These are phyloP conservation scores for Catharanthus roseus DNA, from an alignment of 257 asterid genomes.

Conservation along the genomic window DNA sequence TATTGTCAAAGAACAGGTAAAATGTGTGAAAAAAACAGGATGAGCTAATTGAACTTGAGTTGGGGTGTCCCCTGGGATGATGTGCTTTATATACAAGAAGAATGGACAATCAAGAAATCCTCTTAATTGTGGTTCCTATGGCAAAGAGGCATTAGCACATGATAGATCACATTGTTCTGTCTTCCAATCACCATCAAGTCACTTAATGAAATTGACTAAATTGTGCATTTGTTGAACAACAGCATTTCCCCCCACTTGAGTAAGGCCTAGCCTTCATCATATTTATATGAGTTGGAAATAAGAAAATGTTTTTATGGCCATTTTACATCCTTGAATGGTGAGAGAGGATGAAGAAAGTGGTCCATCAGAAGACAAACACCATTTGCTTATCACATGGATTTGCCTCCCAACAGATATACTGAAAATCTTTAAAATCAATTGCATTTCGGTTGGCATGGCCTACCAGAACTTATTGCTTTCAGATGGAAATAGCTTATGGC, in stretches of 20 bases:
- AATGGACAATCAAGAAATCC: too few relatives aligned
- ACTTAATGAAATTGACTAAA: not conserved
- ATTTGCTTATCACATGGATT: constrained; percentile 1
- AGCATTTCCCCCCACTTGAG: not conserved
- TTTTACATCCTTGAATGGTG: too few relatives aligned
- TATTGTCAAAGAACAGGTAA: not conserved
- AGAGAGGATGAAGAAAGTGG: too few relatives aligned
- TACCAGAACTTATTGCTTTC: not conserved
- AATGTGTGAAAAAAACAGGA: not conserved
- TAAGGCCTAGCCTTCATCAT: too few relatives aligned
- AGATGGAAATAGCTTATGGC: not conserved
- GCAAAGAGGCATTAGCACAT: too few relatives aligned
- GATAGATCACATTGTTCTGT: too few relatives aligned
- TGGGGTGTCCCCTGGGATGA: not conserved
- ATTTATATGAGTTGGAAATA: too few relatives aligned
- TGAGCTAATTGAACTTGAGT: not conserved
- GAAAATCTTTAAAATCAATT: not conserved
- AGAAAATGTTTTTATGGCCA: too few relatives aligned
- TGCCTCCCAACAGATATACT: not conserved
- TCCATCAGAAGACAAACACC: not conserved
- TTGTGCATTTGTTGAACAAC: not conserved
- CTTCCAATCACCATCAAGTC: not conserved
- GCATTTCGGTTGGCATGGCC: not conserved
- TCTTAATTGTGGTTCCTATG: too few relatives aligned
- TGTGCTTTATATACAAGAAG: not conserved